phyloP scores from a whole-genome alignment of 306 rosid species.

The Hippophae gyantsensis region DNA sequence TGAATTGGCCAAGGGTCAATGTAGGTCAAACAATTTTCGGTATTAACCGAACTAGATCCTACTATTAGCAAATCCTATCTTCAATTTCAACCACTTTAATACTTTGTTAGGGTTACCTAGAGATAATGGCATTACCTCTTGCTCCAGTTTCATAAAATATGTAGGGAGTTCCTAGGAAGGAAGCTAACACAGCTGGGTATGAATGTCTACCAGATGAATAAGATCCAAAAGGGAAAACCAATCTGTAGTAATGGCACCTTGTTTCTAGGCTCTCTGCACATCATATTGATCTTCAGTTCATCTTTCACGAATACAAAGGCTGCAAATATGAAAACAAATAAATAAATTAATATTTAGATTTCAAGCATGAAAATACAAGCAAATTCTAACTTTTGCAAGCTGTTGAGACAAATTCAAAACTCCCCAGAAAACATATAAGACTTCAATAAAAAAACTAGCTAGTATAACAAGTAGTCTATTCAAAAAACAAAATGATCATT shows the following conservation, averaged over 20 bases:
- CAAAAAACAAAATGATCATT: neutral
- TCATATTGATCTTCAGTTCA: neutral
- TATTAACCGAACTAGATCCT: no score
- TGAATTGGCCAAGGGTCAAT: no score
- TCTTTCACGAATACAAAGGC: neutral
- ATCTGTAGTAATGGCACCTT: neutral
- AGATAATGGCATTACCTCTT: neutral
- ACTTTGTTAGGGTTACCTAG: conserved; percentile 2
- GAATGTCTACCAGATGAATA: neutral
- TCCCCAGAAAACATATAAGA: neutral
- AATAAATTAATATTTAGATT: neutral
- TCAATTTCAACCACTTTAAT: neutral
- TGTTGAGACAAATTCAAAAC: neutral
- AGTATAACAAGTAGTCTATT: neutral
- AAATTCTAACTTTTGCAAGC: neutral
- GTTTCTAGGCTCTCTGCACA: neutral
- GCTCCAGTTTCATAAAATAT: neutral
- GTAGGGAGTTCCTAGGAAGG: neutral
- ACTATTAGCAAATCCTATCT: no score
- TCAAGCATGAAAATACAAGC: neutral
- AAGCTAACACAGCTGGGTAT: neutral
- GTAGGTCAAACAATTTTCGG: no score
- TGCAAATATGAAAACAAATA: neutral
- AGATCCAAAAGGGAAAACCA: neutral
- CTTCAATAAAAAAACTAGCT: neutral